Conservation (phyloP, 345 rosid species). For the Eucalyptus regnans region DNA sequence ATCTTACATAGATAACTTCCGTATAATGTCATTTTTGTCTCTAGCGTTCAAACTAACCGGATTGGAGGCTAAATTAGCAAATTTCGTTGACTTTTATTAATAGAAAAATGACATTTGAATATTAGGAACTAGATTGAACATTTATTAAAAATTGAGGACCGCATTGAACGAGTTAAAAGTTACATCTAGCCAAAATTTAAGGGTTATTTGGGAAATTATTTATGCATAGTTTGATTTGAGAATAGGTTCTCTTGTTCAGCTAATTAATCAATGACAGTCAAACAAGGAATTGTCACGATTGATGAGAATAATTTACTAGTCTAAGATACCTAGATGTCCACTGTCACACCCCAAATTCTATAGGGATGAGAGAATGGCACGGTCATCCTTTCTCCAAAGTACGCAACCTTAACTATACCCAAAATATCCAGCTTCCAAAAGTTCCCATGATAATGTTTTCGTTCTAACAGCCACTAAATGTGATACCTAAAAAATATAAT, state of each 20-base stretch:
- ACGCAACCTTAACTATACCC: accelerated
- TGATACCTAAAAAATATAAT: no score
- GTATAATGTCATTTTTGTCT: background rate
- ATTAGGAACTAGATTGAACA: background rate
- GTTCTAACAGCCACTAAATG: accelerated
- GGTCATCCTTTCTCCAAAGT: accelerated
- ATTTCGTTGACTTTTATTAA: background rate
- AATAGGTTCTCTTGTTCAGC: no score
- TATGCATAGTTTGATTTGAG: no score
- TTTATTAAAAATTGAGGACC: background rate
- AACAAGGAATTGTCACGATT: no score
- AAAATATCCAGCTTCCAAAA: accelerated
- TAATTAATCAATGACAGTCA: no score
- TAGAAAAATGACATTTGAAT: background rate
- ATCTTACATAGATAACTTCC: accelerated
- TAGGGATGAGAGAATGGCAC: no score
- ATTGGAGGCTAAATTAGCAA: background rate
- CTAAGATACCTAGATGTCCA: background rate
- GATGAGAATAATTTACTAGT: background rate
- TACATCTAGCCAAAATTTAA: background rate
- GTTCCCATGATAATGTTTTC: accelerated
- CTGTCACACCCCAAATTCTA: no score
- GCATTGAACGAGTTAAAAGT: accelerated
- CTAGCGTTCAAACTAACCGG: accelerated
- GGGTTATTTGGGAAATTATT: background rate